Evolutionary conservation across 371 early-diverging fungal species (phyloP), one percentile per base, ranked within the genome.

Genomic region (Scutellospora calospora): DNA sequence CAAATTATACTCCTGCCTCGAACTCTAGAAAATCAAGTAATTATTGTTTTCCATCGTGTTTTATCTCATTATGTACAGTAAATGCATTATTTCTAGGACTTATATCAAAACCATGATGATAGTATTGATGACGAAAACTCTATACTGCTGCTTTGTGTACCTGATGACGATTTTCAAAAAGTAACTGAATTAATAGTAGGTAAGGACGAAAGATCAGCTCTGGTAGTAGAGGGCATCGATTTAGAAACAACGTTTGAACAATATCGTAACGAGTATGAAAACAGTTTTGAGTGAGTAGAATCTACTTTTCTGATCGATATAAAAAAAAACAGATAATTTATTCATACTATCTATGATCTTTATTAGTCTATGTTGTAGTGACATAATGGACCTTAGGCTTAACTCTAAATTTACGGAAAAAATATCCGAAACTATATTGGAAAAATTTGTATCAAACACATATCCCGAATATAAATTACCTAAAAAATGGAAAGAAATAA

Each of bases 281-380:
- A 78, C 25, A 68, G 22, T 54, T 78, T 78, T 66, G 68, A 78
- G 79, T 68, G 41, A 78, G 79, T 78, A 78, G 45, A 62, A 31
- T 76, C 45, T 55, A 5, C 62, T 62, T 31, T 31, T 62, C 29
- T 62, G 62, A 31, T 62, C 11, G 25, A 62, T 62, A 62, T 62
- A 14, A 62, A 45, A 55, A 45, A 55, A 60, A 75, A 59, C 25
- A 69, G 49, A 29, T 76, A 76, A 31, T 35, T 76, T 62, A 62
- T 20, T 76, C 41, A 22, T 76, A n/a, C 6, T 72, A 29, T 27
- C 35, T n/a, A n/a, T n/a, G 4, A n/a, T 0, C 31, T 76, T 41
- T 76, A 62, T 76, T 63, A 76, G 63, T 25, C 8, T 76, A 59
- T 76, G 77, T 27, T 25, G 49, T 38, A 76, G 63, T 29, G 63